phyloP scores from a whole-genome alignment of 192 early-diverging fungal species.

The Piromyces sp. region DNA sequence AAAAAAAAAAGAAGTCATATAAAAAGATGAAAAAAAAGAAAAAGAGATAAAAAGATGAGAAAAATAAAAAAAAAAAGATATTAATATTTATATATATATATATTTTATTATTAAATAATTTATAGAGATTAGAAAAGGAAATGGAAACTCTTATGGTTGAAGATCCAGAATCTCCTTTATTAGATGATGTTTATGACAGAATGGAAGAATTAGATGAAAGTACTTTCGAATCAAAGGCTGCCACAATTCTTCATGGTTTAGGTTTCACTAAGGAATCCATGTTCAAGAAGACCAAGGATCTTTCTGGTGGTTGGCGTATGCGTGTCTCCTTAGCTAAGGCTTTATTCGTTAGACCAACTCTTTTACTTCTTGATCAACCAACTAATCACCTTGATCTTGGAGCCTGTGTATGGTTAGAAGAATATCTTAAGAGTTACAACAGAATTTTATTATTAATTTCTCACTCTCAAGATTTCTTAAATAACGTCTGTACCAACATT shows the following conservation, averaged over 20 bases:
- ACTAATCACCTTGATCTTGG: constrained; percentile 50
- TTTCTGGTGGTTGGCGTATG: constrained; percentile 99
- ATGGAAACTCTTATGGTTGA: not conserved
- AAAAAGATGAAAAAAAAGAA: no score
- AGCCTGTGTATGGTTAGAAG: constrained; percentile 72
- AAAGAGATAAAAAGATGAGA: no score
- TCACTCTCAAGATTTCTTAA: constrained; percentile 91
- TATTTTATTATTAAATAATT: no score
- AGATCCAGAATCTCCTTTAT: not conserved
- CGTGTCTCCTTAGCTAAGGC: constrained; percentile 90
- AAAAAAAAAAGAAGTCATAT: no score
- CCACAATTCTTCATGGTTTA: constrained; percentile 77
- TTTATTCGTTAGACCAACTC: constrained; percentile 80
- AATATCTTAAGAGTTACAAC: constrained; percentile 60
- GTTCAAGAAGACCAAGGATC: constrained; percentile 82
- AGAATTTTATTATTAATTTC: constrained; percentile 76
- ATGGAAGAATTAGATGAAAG: constrained; percentile 81
- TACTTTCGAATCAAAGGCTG: constrained; percentile 88
- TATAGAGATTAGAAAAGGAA: not conserved
- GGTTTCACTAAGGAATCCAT: constrained; percentile 79
- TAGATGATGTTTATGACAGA: constrained; percentile 92
- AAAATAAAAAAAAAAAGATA: no score
- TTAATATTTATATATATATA: no score
- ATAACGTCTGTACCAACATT: constrained; percentile 90
- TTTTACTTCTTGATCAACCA: constrained; percentile 39